phyloP scores from a whole-genome alignment of 2,329 filamentous ascomycete species.

The Penicillium glabrum region DNA sequence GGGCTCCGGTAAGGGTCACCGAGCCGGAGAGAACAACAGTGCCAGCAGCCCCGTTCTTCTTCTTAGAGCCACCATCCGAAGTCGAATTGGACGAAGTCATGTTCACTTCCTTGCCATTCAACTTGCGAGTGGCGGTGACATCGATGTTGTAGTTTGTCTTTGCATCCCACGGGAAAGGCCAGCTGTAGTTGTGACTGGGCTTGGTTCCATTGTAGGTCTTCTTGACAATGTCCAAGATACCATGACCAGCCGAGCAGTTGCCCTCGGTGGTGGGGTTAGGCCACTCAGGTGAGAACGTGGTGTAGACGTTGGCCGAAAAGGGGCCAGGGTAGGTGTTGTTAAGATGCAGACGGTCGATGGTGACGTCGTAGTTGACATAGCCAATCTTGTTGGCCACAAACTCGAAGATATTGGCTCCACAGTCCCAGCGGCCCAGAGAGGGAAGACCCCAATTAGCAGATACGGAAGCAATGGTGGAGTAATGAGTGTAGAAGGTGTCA shows the following conservation, averaged over 20 bases:
- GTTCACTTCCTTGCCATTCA: not conserved
- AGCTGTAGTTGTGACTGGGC: slow-evolving; percentile 36
- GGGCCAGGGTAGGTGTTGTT: slow-evolving; percentile 58
- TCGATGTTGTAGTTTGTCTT: slow-evolving; percentile 22
- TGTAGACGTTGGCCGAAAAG: slow-evolving; percentile 25
- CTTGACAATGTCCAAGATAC: slow-evolving; percentile 33
- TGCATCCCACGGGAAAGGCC: slow-evolving; percentile 24
- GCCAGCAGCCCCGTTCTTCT: slow-evolving; percentile 9
- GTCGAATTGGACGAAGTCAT: not conserved
- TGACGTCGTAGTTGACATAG: slow-evolving; percentile 48
- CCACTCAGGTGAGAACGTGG: slow-evolving; percentile 29
- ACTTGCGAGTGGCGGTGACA: slow-evolving; percentile 28
- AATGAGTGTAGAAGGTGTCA: slow-evolving; percentile 70
- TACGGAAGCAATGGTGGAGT: slow-evolving; percentile 68
- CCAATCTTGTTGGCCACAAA: slow-evolving; percentile 62
- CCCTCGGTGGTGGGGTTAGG: slow-evolving; percentile 32
- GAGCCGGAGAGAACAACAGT: slow-evolving; percentile 8
- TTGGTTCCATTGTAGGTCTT: slow-evolving; percentile 26
- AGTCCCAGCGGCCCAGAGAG: slow-evolving; percentile 70
- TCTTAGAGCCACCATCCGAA: not conserved
- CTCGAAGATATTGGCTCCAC: slow-evolving; percentile 68
- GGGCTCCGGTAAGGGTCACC: slow-evolving; percentile 10
- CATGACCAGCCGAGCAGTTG: slow-evolving; percentile 36
- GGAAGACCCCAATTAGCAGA: slow-evolving; percentile 69
- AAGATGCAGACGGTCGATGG: slow-evolving; percentile 46